These are phyloP conservation scores for Tuber magnatum DNA, from an alignment of 495 filamentous ascomycete species.

Conservation along the genomic window DNA sequence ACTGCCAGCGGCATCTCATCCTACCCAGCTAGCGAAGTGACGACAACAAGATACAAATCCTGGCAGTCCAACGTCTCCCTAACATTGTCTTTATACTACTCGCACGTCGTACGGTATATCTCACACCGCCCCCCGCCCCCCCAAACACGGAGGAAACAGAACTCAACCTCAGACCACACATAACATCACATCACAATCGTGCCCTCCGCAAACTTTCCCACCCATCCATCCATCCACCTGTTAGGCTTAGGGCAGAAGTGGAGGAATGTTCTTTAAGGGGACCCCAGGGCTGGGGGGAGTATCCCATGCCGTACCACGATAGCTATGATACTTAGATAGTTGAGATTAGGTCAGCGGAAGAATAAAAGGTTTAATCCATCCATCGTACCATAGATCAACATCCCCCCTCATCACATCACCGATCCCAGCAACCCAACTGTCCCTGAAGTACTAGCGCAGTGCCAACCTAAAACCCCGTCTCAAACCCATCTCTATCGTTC, in stretches of 20 bases:
- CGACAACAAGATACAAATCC: neutral
- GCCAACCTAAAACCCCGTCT: neutral
- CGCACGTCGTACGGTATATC: neutral
- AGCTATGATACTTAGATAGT: too few relatives aligned
- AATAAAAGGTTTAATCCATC: too few relatives aligned
- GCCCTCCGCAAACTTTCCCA: neutral
- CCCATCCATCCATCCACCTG: too few relatives aligned
- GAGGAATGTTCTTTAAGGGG: too few relatives aligned
- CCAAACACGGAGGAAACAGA: neutral
- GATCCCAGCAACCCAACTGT: neutral
- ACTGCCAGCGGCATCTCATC: neutral
- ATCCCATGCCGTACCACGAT: too few relatives aligned
- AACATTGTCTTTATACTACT: too few relatives aligned
- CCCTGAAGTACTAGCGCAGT: neutral
- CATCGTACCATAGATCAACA: neutral
- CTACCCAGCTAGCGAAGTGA: neutral
- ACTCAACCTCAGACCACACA: neutral
- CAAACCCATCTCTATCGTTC: neutral
- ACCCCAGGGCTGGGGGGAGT: too few relatives aligned
- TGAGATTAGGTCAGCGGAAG: too few relatives aligned
- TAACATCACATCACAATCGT: neutral
- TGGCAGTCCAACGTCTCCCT: too few relatives aligned
- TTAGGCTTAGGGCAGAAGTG: too few relatives aligned
- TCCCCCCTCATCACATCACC: neutral
- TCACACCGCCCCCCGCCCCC: neutral